These are phyloP conservation scores for Gomphus sp. DNA, from an alignment of 1,284 basidiomycete species.

Conservation along the genomic window DNA sequence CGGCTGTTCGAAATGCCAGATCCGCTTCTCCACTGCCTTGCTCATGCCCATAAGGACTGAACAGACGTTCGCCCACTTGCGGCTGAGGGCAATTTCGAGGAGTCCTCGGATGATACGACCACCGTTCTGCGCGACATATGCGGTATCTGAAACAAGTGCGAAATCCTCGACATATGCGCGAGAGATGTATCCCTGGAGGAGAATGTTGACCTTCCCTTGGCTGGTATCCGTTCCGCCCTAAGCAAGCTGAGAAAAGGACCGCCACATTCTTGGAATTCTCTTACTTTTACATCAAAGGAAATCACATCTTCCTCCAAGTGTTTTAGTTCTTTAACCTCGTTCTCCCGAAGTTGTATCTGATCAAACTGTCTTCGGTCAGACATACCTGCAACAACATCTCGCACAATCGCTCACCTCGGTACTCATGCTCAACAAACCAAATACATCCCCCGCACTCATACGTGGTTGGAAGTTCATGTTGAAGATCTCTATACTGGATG, in stretches of 20 bases:
- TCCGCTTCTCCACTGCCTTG: slow-evolving; percentile 85
- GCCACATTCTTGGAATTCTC: slow-evolving; percentile 10
- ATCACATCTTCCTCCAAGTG: slow-evolving; percentile 53
- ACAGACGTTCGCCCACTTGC: slow-evolving; percentile 83
- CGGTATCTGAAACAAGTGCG: slow-evolving; percentile 92
- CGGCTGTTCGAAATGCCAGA: slow-evolving; percentile 97
- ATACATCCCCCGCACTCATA: slow-evolving; percentile 93
- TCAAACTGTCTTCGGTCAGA: slow-evolving; percentile 55
- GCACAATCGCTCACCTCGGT: slow-evolving; percentile 62
- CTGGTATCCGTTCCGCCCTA: slow-evolving; percentile 73
- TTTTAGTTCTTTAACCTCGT: slow-evolving; percentile 81
- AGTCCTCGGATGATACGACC: slow-evolving; percentile 91
- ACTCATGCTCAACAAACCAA: slow-evolving; percentile 81
- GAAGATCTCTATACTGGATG: slow-evolving; percentile 86
- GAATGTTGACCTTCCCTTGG: slow-evolving; percentile 91
- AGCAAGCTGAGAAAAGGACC: neutral
- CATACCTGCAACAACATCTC: neutral
- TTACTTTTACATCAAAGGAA: slow-evolving; percentile 74
- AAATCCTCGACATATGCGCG: slow-evolving; percentile 83
- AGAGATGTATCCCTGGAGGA: slow-evolving; percentile 90
- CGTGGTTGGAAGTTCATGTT: slow-evolving; percentile 71
- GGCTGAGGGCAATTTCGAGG: slow-evolving; percentile 88
- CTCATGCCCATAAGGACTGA: slow-evolving; percentile 83
- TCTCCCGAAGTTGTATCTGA: slow-evolving; percentile 91
- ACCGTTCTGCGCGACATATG: slow-evolving; percentile 89